Evolutionary conservation across 179 eudicot genomes (phyloP), one percentile per base, ranked within the genome.

Genomic region (Nepenthes alata): DNA sequence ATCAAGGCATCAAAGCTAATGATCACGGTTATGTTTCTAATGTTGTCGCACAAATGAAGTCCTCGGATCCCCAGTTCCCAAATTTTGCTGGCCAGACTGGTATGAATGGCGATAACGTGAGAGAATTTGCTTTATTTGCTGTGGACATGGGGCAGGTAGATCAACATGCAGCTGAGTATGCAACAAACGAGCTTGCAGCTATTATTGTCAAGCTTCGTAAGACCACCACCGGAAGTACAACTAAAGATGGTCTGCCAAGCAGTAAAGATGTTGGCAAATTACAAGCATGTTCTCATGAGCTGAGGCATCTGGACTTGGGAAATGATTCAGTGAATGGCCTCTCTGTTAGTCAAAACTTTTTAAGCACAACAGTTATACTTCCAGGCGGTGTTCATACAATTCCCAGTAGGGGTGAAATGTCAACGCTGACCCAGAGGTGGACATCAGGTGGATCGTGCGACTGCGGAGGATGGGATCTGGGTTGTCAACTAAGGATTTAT

Each of bases 381-480:
- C 96, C 97, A 8, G 86, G 87, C 65, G 97, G 87, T 55, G 73
- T 71, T 59, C 97, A 91, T 82, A 85, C 89, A 15, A 60, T 76
- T 36, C 87, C 96, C 35, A 78, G 85, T 73, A 80, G 75, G 71
- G 96, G 94, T 60, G 86, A 80, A 70, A 80, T 85, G 63, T 91
- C 97, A 59, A 67, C 94, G 14, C 64, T 91, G 61, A 78, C 87
- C 6, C 74, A 81, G 57, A 75, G 97, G 74, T 91, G 97, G 97
- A 80, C 61, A 66, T 85, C 87, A 6, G 84, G 94, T 59, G 97
- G 97, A 44, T 57, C 72, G 47, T 91, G 97, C 72, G 97, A 91
- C 65, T 91, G 97, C 66, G 96, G 96, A 47, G 97, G 97, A 41
- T 91, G 97, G 97, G 97, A 91, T 84, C 37, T 91, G 57, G 96